Conservation (phyloP, 2,329 filamentous ascomycete species). For the Trichophyton benhamiae region DNA sequence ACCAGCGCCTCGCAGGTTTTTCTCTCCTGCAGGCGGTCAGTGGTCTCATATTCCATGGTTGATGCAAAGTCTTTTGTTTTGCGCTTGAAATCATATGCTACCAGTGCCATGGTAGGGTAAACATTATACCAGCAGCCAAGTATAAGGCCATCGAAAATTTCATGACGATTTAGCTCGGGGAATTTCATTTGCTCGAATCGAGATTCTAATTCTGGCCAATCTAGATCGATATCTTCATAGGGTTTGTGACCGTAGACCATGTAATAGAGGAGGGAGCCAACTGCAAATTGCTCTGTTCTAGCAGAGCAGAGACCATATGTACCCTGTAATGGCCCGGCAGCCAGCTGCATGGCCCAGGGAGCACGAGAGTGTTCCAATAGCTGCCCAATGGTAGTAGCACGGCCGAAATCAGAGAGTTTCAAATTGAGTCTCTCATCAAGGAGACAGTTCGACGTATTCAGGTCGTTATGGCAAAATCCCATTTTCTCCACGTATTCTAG, state of each 20-base stretch:
- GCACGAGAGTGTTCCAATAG: slow-evolving; percentile 7
- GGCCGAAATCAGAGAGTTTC: slow-evolving; percentile 13
- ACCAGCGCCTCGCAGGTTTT: slow-evolving; percentile 8
- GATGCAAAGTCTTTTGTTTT: slow-evolving; percentile 13
- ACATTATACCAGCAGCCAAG: slow-evolving; percentile 15
- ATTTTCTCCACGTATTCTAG: slow-evolving; percentile 15
- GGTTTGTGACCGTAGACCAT: slow-evolving; percentile 16
- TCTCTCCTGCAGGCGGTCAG: slow-evolving; percentile 6
- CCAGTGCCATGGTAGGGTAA: slow-evolving; percentile 16
- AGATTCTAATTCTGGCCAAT: slow-evolving; percentile 4
- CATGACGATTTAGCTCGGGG: slow-evolving; percentile 14
- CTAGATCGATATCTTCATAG: slow-evolving; percentile 5
- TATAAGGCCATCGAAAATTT: slow-evolving; percentile 15
- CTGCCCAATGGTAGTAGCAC: slow-evolving; percentile 14
- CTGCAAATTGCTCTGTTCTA: slow-evolving; percentile 16
- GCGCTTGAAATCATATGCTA: slow-evolving; percentile 15
- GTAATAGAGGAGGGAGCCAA: slow-evolving; percentile 16
- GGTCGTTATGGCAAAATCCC: slow-evolving; percentile 14
- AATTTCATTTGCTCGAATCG: slow-evolving; percentile 14
- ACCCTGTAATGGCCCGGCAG: slow-evolving; percentile 12
- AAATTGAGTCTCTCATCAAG: slow-evolving; percentile 12
- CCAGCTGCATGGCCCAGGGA: background rate
- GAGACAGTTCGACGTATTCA: slow-evolving; percentile 11
- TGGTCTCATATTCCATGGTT: slow-evolving; percentile 10
- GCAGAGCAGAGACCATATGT: slow-evolving; percentile 16